A percentile compares a stretch with the other conserved stretches of the same genome.
Evolutionary conservation across 1,139 yeast genomes (phyloP).

Genomic region (Sugiyamaella xylanicola): DNA sequence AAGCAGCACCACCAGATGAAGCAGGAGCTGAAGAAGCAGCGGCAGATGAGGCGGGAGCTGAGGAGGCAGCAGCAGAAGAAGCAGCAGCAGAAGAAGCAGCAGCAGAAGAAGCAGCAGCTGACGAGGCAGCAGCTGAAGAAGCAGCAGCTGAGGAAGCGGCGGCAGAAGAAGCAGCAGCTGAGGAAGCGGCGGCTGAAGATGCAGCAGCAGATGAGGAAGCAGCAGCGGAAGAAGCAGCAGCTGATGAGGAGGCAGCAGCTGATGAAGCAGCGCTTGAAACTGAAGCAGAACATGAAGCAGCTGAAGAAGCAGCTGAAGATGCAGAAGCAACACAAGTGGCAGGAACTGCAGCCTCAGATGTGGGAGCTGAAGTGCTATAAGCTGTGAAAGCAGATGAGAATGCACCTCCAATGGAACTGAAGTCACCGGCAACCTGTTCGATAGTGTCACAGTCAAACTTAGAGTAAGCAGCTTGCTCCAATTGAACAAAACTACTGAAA

Average conservation of each 20-base stretch:
- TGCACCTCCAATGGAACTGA: constrained; percentile 22
- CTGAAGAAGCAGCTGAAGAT: constrained; percentile 14
- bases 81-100: constrained; percentile 3
- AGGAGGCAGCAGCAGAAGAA: constrained; percentile 3
- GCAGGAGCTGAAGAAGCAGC: constrained; percentile 1
- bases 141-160: constrained; percentile 8
- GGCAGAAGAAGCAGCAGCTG: constrained; percentile 6
- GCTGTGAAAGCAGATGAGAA: constrained; percentile 17
- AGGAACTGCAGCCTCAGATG: constrained; percentile 17
- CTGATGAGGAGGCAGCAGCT: constrained; percentile 13
- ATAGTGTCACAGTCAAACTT: background rate
- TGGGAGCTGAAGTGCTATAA: constrained; percentile 14
- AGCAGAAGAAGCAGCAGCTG: background rate
- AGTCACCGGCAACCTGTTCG: constrained; percentile 16
- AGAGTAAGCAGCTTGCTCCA: constrained; percentile 22
- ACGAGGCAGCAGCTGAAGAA: constrained; percentile 6
- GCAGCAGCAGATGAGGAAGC: constrained; percentile 9
- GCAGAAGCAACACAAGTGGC: constrained; percentile 6
- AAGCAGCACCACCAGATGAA: background rate
- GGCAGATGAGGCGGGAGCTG: background rate
- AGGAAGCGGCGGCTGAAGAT: constrained; percentile 9
- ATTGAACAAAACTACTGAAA: constrained; percentile 16
- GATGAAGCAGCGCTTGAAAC: constrained; percentile 16
- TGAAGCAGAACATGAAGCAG: constrained; percentile 14
- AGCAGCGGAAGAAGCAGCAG: constrained; percentile 9